Conservation (phyloP, 768 basidiomycete genomes). For the Termitomyces sp. region DNA sequence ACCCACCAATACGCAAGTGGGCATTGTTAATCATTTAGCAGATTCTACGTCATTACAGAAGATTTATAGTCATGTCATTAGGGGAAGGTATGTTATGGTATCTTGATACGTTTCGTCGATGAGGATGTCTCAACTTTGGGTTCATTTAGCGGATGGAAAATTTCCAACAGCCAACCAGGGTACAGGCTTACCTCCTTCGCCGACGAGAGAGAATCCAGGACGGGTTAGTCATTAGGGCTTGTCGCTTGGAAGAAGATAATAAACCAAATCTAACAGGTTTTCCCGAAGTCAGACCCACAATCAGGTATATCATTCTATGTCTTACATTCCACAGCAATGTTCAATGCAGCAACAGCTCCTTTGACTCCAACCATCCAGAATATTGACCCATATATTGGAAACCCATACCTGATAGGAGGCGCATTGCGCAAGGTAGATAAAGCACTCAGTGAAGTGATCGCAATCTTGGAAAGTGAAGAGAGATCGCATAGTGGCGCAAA, state of each 20-base stretch:
- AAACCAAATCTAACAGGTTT: constrained; percentile 29
- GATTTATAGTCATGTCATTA: constrained; percentile 15
- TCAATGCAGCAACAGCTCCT: constrained; percentile 8
- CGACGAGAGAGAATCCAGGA: constrained; percentile 42
- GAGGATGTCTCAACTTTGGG: neutral
- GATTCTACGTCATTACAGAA: neutral
- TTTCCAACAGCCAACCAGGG: constrained; percentile 29
- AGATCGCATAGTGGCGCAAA: constrained; percentile 26
- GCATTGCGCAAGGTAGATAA: constrained; percentile 39
- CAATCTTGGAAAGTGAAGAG: constrained; percentile 39
- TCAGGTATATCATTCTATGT: constrained; percentile 20
- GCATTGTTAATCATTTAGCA: neutral
- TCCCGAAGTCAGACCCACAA: constrained; percentile 37
- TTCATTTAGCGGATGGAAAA: constrained; percentile 28
- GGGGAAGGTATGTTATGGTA: constrained; percentile 19
- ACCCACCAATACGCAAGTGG: neutral
- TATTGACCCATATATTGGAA: constrained; percentile 31
- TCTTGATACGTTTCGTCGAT: neutral
- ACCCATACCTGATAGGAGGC: constrained; percentile 40
- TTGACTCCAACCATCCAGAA: constrained; percentile 15
- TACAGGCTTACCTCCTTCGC: constrained; percentile 35
- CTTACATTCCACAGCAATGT: neutral
- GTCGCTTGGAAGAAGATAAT: neutral
- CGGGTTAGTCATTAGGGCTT: constrained; percentile 21
- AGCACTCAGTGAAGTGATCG: constrained; percentile 37